phyloP scores from a whole-genome alignment of 1,284 basidiomycete species.

The Gomphus sp. region DNA sequence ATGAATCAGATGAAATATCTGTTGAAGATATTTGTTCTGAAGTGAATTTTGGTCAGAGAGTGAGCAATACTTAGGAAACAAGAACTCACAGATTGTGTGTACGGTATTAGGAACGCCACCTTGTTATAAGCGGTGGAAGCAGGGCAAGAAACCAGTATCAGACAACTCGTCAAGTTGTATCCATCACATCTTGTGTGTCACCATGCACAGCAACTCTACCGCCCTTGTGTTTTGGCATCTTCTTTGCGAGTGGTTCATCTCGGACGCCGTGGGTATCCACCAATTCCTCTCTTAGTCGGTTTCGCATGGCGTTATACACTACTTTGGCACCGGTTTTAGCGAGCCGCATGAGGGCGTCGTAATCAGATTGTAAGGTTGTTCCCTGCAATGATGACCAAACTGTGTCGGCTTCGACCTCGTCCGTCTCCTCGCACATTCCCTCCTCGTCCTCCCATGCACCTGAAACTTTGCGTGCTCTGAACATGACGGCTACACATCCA shows the following conservation, averaged over 20 bases:
- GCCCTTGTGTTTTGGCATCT: constrained; percentile 3
- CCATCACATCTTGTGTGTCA: background rate
- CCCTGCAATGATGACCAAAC: constrained; percentile 10
- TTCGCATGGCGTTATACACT: constrained; percentile 5
- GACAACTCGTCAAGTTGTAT: background rate
- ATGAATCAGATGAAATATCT: background rate
- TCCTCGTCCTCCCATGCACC: background rate
- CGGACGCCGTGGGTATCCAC: background rate
- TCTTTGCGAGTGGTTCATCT: background rate
- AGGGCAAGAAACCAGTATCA: background rate
- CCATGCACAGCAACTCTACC: background rate
- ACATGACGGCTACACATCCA: constrained; percentile 63
- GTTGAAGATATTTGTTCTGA: background rate
- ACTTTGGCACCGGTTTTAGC: constrained; percentile 2
- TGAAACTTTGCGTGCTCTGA: constrained; percentile 18
- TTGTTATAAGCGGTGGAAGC: no score
- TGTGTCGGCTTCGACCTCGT: background rate
- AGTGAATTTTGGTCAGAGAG: no score
- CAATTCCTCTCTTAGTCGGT: background rate
- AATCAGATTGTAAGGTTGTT: constrained; percentile 3
- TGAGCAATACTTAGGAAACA: no score
- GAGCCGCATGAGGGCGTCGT: constrained; percentile 5
- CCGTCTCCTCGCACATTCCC: background rate
- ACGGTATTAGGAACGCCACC: no score
- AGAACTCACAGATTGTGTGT: no score